These are phyloP conservation scores for Mycogone perniciosa DNA, from an alignment of 2,329 filamentous ascomycete genomes.

Conservation along the genomic window DNA sequence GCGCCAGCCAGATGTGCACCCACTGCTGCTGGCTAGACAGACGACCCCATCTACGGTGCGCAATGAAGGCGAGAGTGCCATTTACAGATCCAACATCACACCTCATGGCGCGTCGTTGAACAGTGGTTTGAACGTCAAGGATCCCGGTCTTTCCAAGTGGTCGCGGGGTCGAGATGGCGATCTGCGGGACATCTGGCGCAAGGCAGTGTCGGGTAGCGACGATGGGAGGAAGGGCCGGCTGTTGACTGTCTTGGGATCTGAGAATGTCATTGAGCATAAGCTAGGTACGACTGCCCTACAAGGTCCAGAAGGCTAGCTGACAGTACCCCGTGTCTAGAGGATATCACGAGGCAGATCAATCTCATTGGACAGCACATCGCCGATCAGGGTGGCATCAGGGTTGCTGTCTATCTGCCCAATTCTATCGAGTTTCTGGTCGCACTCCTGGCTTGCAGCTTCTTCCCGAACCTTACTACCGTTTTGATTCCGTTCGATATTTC, in stretches of 20 bases:
- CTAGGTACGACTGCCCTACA: constrained; percentile 38
- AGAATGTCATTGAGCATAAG: constrained; percentile 67
- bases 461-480: constrained; percentile 70
- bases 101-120: constrained; percentile 81
- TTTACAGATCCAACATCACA: constrained; percentile 76
- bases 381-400: constrained; percentile 63
- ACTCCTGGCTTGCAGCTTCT: constrained; percentile 85
- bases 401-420: constrained; percentile 89
- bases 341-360: constrained; percentile 80
- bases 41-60: constrained; percentile 71
- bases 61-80: constrained; percentile 75
- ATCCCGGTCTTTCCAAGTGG: constrained; percentile 75
- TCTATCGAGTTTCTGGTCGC: constrained; percentile 79
- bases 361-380: constrained; percentile 73
- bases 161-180: constrained; percentile 78
- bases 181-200: constrained; percentile 83
- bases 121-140: constrained; percentile 74
- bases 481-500: constrained; percentile 77
- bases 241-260: constrained; percentile 70
- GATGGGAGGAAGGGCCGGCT: constrained; percentile 66
- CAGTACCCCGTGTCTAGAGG: constrained; percentile 37
- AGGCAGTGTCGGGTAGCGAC: constrained; percentile 57
- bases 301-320: constrained; percentile 6
- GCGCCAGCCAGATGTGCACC: constrained; percentile 84
- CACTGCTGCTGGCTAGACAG: constrained; percentile 83